Percentiles rank a stretch among this genome's conserved stretches.
These are phyloP conservation scores for Paramyrothecium roridum DNA, from an alignment of 2,329 filamentous ascomycete genomes.

Conservation along the genomic window DNA sequence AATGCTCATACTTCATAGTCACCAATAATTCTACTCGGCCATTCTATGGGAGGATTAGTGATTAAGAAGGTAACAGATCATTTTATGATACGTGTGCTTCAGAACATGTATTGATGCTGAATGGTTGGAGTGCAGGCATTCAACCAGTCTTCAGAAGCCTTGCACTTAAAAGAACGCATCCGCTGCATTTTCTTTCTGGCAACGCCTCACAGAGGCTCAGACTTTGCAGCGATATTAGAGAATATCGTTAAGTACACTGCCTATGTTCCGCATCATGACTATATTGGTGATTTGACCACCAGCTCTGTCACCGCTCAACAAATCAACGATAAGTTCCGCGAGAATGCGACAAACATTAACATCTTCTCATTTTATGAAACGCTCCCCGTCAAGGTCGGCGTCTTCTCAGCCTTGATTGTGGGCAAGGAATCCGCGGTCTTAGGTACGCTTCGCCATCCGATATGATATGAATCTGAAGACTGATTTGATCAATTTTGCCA, in stretches of 20 bases:
- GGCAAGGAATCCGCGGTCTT: slow-evolving; percentile 28
- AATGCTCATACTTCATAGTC: not conserved
- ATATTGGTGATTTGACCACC: slow-evolving; percentile 18
- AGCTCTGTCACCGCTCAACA: slow-evolving; percentile 16
- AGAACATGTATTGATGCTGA: no score
- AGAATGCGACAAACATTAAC: slow-evolving; percentile 16
- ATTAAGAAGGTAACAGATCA: slow-evolving; percentile 31
- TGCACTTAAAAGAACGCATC: slow-evolving; percentile 10
- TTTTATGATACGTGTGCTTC: no score
- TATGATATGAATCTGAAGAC: no score
- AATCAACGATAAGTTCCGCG: slow-evolving; percentile 29
- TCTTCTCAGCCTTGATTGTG: slow-evolving; percentile 21
- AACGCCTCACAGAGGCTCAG: slow-evolving; percentile 29
- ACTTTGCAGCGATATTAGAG: slow-evolving; percentile 21
- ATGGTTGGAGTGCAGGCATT: not conserved
- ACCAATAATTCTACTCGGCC: slow-evolving; percentile 20
- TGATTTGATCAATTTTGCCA: no score
- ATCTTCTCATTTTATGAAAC: slow-evolving; percentile 34
- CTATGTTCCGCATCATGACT: slow-evolving; percentile 11
- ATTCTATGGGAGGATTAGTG: slow-evolving; percentile 27
- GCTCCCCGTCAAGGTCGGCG: slow-evolving; percentile 15
- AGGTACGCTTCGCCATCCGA: no score
- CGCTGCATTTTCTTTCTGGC: slow-evolving; percentile 29
- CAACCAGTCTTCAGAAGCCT: slow-evolving; percentile 14
- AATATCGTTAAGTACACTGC: slow-evolving; percentile 16